Base-by-base conservation (phyloP, 768 basidiomycete genomes). In the Termitomyces sp. region DNA sequence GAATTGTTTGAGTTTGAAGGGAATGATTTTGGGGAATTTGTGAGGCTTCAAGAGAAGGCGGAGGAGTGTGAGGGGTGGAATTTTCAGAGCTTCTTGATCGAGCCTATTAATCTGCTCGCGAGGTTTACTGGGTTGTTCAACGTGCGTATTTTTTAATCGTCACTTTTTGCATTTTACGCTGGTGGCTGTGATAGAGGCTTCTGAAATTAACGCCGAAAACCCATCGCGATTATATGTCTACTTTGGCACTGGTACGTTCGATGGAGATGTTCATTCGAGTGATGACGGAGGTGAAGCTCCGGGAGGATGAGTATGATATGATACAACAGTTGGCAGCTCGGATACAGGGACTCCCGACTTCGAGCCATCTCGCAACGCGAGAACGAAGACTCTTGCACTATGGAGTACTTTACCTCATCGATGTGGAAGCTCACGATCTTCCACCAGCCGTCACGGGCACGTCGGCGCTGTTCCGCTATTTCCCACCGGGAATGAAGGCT, bases 251-350 rank as follows among this genome's bases (percentile, higher is more conserved):
- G 58, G 72, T 86, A 23, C 81, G 85, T 58, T 80, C 85, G 3
- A 86, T 84, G 17, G 84, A 89, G 57, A 72, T 85, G 60, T 79
- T 87, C 42, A 84, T 95, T 57, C 81, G 83, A 27, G 86, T 88
- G 2, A 81, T 97, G 72, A 84, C 85, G 40, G 92, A 93, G 64
- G 91, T 95, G 60, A 94, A 94, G 65, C 70, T 79, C 11, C 81
- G 91, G 19, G 93, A 95, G 68, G 91, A 94, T 51, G 91, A 93
- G 59, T 91, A 94, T 66, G 84, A 85, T n/a, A 70, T 82, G 37
- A 74, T 91, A 34, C 89, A 88, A 66, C 69, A 76, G 19, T 76
- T 91, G 19, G 72, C 82, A 14, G 67, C 71, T 6, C 78, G 80
- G 0, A 81, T 95, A 58, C 73, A 79, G 23, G 88, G 88, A 1